Evolutionary conservation across 2,329 filamentous ascomycete genomes (phyloP).

Genomic region (Chaetomiaceae sp.): DNA sequence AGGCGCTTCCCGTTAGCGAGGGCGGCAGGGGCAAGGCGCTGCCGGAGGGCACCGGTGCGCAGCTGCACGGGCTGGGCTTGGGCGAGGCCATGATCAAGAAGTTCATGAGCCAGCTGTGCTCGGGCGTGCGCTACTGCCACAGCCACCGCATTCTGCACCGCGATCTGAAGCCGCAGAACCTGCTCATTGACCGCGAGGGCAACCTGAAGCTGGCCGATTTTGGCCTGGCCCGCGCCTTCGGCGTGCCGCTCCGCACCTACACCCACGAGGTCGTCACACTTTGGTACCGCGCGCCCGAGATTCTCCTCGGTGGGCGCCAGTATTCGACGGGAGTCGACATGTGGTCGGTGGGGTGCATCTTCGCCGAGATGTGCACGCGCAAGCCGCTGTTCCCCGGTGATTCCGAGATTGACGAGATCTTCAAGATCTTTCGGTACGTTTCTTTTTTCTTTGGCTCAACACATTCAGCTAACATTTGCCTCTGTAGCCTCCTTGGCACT

Average conservation of each 20-base stretch:
- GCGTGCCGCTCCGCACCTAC: constrained; percentile 81
- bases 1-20: constrained; percentile 73
- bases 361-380: constrained; percentile 87
- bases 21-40: constrained; percentile 77
- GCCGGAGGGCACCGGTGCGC: constrained; percentile 64
- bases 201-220: constrained; percentile 86
- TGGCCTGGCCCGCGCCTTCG: constrained; percentile 80
- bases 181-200: constrained; percentile 78
- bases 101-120: constrained; percentile 81
- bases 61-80: constrained; percentile 62
- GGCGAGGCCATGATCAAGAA: constrained; percentile 81
- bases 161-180: constrained; percentile 81
- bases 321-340: constrained; percentile 93
- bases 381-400: constrained; percentile 87
- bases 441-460: background rate
- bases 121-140: constrained; percentile 80
- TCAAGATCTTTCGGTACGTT: constrained; percentile 81
- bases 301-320: constrained; percentile 78
- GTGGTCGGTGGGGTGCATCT: constrained; percentile 89
- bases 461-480: constrained; percentile 5
- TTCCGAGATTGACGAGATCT: constrained; percentile 89
- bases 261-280: constrained; percentile 89
- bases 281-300: constrained; percentile 85
- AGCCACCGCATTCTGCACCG: constrained; percentile 78
- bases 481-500: constrained; percentile 63